A percentile compares a stretch with the other conserved stretches of the same genome.
These are phyloP conservation scores for Cardiospermum halicacabum DNA, from an alignment of 345 rosid species.

Conservation along the genomic window DNA sequence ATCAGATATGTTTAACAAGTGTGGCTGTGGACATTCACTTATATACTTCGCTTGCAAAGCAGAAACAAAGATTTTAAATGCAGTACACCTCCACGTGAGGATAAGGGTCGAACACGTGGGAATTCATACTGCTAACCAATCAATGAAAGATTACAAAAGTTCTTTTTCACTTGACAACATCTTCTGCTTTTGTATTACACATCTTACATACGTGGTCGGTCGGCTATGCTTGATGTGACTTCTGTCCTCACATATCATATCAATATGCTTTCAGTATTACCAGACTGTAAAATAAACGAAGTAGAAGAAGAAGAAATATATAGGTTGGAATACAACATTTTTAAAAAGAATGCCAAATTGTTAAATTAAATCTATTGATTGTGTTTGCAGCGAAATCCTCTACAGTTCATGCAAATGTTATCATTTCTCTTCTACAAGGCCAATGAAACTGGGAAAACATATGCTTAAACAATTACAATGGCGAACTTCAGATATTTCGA, in stretches of 20 bases:
- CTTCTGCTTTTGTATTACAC: background rate
- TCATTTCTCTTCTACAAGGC: constrained; percentile 19
- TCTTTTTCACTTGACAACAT: background rate
- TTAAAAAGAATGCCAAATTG: constrained; percentile 7
- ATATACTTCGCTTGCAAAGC: background rate
- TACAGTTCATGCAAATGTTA: constrained; percentile 18
- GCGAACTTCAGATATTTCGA: constrained; percentile 13
- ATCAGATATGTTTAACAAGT: background rate
- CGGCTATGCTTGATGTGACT: background rate
- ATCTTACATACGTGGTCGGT: background rate
- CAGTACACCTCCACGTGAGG: constrained; percentile 19
- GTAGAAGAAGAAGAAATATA: too few relatives aligned
- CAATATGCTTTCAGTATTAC: too few relatives aligned
- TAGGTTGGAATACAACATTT: background rate
- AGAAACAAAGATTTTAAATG: too few relatives aligned
- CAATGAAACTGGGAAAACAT: constrained; percentile 7
- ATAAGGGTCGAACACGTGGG: constrained; percentile 20
- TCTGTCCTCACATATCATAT: background rate
- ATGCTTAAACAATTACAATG: constrained; percentile 26
- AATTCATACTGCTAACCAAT: constrained; percentile 8
- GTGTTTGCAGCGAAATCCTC: constrained; percentile 25
- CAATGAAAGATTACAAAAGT: background rate
- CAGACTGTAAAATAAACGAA: too few relatives aligned
- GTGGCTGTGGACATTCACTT: background rate
- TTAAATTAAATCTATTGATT: constrained; percentile 24